Conservation (phyloP, 345 rosid species). For the Eucalyptus viminalis region DNA sequence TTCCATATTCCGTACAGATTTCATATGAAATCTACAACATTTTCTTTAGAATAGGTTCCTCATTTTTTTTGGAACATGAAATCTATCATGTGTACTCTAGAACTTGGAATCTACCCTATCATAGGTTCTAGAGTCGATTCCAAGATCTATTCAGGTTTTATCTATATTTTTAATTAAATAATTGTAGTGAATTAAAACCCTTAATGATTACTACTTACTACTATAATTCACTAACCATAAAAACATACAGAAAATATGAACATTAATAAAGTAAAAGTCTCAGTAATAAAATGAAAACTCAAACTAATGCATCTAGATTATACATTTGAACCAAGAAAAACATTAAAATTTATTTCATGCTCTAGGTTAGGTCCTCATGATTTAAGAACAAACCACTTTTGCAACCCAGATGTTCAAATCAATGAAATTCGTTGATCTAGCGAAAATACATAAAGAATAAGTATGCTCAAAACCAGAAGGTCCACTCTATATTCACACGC, state of each 20-base stretch:
- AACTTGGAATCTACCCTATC: accelerated
- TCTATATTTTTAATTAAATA: too few relatives aligned
- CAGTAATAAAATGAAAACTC: accelerated
- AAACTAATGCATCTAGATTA: too few relatives aligned
- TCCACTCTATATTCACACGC: neutral
- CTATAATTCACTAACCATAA: too few relatives aligned
- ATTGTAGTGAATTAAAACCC: too few relatives aligned
- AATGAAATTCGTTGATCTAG: neutral
- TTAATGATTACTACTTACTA: too few relatives aligned
- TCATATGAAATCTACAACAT: accelerated
- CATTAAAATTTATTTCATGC: too few relatives aligned
- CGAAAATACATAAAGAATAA: neutral
- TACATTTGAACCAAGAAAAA: too few relatives aligned
- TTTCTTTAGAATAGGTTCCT: accelerated
- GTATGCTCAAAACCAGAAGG: neutral
- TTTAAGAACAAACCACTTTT: neutral
- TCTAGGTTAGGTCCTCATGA: neutral
- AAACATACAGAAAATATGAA: too few relatives aligned
- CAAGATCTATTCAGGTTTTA: accelerated
- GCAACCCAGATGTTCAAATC: neutral
- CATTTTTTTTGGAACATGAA: too few relatives aligned
- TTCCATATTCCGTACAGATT: accelerated
- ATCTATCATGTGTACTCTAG: accelerated
- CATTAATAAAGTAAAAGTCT: too few relatives aligned
- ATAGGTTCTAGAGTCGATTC: accelerated